A percentile compares a stretch with the other conserved stretches of the same genome.
These are phyloP conservation scores for Thermomyces lanuginosus DNA, from an alignment of 2,329 filamentous ascomycete species.

Conservation along the genomic window DNA sequence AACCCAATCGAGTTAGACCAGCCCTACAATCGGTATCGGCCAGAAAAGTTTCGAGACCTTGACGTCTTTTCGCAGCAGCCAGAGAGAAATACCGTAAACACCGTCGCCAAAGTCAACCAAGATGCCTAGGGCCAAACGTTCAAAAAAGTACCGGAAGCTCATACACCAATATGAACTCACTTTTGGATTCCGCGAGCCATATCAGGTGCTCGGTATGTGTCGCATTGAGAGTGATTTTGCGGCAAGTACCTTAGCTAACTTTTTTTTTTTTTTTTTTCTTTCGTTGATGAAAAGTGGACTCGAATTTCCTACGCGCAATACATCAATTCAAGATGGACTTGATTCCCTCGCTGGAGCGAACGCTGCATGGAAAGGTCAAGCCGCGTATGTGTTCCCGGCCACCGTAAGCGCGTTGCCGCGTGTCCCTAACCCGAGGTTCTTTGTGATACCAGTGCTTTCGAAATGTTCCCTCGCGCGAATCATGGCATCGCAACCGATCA, in stretches of 20 bases:
- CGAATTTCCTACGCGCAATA: slow-evolving; percentile 67
- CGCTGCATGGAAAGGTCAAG: slow-evolving; percentile 75
- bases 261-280: slow-evolving; percentile 7
- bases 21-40: too few relatives aligned
- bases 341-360: slow-evolving; percentile 57
- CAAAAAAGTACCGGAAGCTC: slow-evolving; percentile 70
- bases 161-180: slow-evolving; percentile 80
- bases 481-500: slow-evolving; percentile 23
- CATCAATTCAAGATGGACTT: slow-evolving; percentile 80
- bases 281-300: slow-evolving; percentile 45
- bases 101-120: too few relatives aligned
- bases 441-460: slow-evolving; percentile 47
- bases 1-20: too few relatives aligned
- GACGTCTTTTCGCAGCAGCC: too few relatives aligned
- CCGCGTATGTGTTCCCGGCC: slow-evolving; percentile 50
- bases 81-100: too few relatives aligned
- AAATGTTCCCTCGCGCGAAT: slow-evolving; percentile 40
- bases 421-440: slow-evolving; percentile 1
- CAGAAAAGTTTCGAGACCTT: too few relatives aligned
- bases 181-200: slow-evolving; percentile 85
- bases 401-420: background rate
- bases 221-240: background rate
- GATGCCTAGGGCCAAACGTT: slow-evolving; percentile 54
- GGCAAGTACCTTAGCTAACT: slow-evolving; percentile 10
- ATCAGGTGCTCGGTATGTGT: slow-evolving; percentile 62